Evolutionary conservation across 2,329 filamentous ascomycete species (phyloP).

Genomic region (Malbranchea zuffiana): DNA sequence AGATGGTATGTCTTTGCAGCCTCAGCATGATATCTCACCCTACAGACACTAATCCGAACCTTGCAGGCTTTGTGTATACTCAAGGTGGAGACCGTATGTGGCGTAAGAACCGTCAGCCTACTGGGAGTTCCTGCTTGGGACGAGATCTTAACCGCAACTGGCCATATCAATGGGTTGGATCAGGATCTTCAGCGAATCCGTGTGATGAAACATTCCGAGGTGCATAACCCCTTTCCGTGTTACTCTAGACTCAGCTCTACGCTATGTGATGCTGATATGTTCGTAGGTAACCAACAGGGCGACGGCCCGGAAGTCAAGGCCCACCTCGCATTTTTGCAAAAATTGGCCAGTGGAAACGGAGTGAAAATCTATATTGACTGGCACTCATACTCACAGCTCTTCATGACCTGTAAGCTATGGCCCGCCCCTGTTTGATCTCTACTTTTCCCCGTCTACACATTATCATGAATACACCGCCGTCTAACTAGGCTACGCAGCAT

Average conservation of each 20-base stretch:
- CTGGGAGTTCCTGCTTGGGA: constrained; percentile 36
- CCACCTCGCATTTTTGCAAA: constrained; percentile 39
- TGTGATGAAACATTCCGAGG: constrained; percentile 42
- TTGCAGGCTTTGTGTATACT: constrained; percentile 46
- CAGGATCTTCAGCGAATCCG: constrained; percentile 42
- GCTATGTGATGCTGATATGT: neutral
- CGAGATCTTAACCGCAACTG: constrained; percentile 52
- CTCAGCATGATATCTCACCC: neutral
- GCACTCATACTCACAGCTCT: constrained; percentile 53
- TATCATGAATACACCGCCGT: too few species aligned
- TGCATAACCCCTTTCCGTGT: neutral
- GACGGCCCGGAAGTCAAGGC: constrained; percentile 44
- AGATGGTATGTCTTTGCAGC: constrained; percentile 34
- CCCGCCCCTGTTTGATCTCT: neutral
- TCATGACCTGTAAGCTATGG: constrained; percentile 34
- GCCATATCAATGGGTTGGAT: constrained; percentile 40
- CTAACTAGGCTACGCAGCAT: constrained; percentile 28
- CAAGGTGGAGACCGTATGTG: constrained; percentile 49
- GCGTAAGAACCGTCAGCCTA: constrained; percentile 49
- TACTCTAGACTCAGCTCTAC: neutral
- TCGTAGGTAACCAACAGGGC: constrained; percentile 29
- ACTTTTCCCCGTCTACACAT: neutral
- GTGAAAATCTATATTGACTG: constrained; percentile 55
- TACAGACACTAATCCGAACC: neutral
- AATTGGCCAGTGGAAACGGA: constrained; percentile 37